Conservation (phyloP, 208 protist species). For the Acanthamoeba sp. region DNA sequence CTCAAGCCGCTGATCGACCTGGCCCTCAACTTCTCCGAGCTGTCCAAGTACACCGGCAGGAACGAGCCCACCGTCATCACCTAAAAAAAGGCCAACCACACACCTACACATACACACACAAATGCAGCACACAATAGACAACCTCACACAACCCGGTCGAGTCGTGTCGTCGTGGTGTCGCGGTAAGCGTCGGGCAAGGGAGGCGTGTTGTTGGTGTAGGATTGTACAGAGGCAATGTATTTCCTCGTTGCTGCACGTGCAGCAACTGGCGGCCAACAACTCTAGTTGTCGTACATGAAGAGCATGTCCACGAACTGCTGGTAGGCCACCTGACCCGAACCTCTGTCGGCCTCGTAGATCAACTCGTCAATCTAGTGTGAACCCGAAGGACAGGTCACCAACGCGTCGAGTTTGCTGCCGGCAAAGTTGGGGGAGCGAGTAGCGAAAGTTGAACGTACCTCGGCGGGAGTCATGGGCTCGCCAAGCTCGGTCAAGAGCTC, state of each 20-base stretch:
- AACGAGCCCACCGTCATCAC: slow-evolving; percentile 97
- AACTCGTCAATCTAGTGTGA: slow-evolving; percentile 87
- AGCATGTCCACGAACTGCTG: slow-evolving; percentile 93
- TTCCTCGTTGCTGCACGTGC: not conserved
- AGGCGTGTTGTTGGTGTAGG: not conserved
- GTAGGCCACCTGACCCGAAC: slow-evolving; percentile 92
- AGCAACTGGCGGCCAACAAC: not conserved
- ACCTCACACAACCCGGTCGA: too few relatives aligned
- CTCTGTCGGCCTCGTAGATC: slow-evolving; percentile 90
- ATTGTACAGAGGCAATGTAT: slow-evolving; percentile 26
- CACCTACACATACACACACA: not conserved
- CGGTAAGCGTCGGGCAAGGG: too few relatives aligned
- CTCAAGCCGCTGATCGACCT: slow-evolving; percentile 92
- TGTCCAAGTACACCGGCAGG: slow-evolving; percentile 94
- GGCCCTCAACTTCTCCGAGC: slow-evolving; percentile 92
- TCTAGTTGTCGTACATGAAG: slow-evolving; percentile 74
- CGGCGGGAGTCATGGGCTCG: slow-evolving; percentile 92
- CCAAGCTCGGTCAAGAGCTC: slow-evolving; percentile 93
- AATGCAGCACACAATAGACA: not conserved
- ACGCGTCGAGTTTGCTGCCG: too few relatives aligned
- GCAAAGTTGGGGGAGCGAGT: not conserved
- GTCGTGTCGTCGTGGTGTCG: not conserved
- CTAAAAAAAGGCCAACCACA: slow-evolving; percentile 83
- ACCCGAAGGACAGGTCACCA: not conserved
- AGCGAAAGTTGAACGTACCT: slow-evolving; percentile 79